Conservation (phyloP, 2,329 filamentous ascomycete species). For the Sporothrix protearum region DNA sequence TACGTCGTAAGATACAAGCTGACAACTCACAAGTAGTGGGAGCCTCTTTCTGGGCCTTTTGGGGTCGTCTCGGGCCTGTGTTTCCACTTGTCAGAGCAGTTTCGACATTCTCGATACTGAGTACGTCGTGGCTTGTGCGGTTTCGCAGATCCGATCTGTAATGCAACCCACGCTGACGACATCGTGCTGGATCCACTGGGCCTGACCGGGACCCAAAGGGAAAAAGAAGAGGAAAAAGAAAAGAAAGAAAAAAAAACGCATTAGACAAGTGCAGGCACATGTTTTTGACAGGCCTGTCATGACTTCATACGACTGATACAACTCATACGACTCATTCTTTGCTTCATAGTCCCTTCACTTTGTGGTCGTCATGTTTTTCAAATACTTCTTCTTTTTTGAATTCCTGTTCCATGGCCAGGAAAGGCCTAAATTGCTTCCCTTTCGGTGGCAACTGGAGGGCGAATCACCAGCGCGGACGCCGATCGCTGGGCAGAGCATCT, state of each 20-base stretch:
- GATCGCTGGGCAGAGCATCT: constrained; percentile 5
- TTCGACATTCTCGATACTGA: background rate
- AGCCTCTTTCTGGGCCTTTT: no score
- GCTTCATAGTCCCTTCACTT: background rate
- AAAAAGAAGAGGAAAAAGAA: background rate
- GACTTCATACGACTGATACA: no score
- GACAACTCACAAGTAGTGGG: no score
- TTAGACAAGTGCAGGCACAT: background rate
- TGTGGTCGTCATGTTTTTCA: background rate
- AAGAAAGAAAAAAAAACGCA: background rate
- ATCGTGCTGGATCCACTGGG: background rate
- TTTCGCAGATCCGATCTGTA: background rate
- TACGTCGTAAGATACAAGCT: no score
- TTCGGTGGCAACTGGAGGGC: background rate
- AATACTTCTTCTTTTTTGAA: background rate
- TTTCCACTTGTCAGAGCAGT: no score
- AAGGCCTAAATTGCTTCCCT: background rate
- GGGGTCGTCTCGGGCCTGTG: background rate
- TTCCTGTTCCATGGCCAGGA: background rate
- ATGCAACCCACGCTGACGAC: constrained; percentile 10
- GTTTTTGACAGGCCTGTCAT: background rate
- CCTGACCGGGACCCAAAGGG: background rate
- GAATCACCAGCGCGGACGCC: background rate
- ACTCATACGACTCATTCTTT: no score
- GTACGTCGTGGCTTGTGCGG: background rate